A percentile compares a stretch with the other conserved stretches of the same genome.
phyloP scores from a whole-genome alignment of 345 rosid species.

The Erodium maritimum region DNA sequence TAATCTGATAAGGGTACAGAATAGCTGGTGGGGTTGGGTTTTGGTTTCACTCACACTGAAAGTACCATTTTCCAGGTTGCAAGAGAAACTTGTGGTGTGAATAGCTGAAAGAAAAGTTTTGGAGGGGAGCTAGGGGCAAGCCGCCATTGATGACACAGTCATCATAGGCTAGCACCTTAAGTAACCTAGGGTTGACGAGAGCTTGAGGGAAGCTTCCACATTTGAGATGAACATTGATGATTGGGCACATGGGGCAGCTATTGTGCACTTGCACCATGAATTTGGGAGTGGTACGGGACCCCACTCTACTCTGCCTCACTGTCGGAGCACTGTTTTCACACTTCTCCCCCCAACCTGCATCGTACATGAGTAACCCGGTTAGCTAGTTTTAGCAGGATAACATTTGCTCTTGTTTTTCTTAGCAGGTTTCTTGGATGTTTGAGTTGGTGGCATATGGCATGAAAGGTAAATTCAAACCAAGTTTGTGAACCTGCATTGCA shows the following conservation, averaged over 20 bases:
- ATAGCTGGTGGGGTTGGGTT: background rate
- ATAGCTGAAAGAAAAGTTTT: conserved; percentile 21
- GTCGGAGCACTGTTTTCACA: conserved; percentile 15
- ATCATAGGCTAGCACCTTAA: conserved; percentile 18
- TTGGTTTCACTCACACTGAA: conserved; percentile 25
- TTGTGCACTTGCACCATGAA: conserved; percentile 19
- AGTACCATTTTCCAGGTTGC: conserved; percentile 20
- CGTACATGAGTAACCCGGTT: background rate
- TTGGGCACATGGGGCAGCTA: conserved; percentile 26
- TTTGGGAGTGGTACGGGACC: conserved; percentile 15
- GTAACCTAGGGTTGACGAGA: conserved; percentile 21
- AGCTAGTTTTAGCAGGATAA: background rate
- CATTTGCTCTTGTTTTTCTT: background rate
- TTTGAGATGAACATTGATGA: conserved; percentile 20
- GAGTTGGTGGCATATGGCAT: background rate
- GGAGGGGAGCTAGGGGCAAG: conserved; percentile 19
- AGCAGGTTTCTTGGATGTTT: background rate
- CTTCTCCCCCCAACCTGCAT: conserved; percentile 16
- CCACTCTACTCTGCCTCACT: conserved; percentile 17
- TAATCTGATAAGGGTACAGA: background rate
- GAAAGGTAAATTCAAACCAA: background rate
- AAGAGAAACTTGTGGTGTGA: conserved; percentile 16
- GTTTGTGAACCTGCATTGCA: too few species aligned
- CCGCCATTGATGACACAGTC: conserved; percentile 24
- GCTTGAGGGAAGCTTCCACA: conserved; percentile 24